Conservation (phyloP, 768 basidiomycete species). For the Lyophyllum shimeji region DNA sequence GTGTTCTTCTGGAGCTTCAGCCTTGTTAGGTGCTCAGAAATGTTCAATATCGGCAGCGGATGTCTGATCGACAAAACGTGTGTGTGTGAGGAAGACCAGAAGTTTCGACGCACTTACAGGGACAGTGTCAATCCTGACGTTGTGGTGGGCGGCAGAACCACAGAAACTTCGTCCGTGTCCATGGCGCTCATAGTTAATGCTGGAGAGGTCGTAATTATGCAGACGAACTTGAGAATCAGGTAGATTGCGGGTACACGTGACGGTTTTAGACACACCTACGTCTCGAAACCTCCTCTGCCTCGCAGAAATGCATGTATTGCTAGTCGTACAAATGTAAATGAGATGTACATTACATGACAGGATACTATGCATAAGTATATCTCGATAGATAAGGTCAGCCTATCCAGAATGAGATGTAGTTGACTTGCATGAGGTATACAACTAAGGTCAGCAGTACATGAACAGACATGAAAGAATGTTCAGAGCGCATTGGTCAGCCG, state of each 20-base stretch:
- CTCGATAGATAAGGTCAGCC: not conserved
- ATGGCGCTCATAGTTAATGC: conserved; percentile 50
- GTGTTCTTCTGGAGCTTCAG: conserved; percentile 70
- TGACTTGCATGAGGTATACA: not conserved
- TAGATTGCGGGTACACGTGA: not conserved
- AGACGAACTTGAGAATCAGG: not conserved
- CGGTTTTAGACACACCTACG: not conserved
- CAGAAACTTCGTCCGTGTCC: conserved; percentile 78
- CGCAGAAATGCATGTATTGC: not conserved
- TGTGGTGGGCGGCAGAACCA: conserved; percentile 70
- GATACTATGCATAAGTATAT: not conserved
- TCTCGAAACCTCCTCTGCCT: not conserved
- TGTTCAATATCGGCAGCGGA: conserved; percentile 93
- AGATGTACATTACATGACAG: not conserved
- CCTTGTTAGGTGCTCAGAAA: conserved; percentile 93
- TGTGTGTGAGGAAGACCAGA: not conserved
- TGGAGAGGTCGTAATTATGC: no score
- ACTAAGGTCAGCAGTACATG: not conserved
- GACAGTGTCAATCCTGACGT: conserved; percentile 74
- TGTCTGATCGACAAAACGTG: conserved; percentile 57
- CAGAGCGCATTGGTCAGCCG: not conserved
- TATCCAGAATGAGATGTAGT: not conserved
- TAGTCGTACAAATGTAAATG: not conserved
- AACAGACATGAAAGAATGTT: not conserved
- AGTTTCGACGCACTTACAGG: conserved; percentile 46